Percentiles rank a stretch among this genome's conserved stretches.
These are phyloP conservation scores for Globisporangium emineosum DNA, from an alignment of 352 stramenopile genomes.

Conservation along the genomic window DNA sequence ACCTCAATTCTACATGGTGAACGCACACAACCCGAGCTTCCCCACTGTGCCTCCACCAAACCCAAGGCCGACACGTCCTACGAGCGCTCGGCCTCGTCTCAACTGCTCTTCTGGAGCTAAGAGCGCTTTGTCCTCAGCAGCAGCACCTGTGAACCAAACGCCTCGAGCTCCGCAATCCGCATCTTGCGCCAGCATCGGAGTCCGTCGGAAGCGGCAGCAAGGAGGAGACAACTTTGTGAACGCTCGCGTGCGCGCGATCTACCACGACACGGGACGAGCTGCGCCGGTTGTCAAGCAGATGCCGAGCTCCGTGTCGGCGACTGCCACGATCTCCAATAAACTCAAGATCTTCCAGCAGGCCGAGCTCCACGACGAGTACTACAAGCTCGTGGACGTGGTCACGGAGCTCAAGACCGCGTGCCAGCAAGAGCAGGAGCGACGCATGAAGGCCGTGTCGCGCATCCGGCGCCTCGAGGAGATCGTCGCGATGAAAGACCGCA, in stretches of 20 bases:
- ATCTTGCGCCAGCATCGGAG: slow-evolving; percentile 7
- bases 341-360: slow-evolving; percentile 46
- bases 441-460: slow-evolving; percentile 43
- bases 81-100: slow-evolving; percentile 40
- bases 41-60: background rate
- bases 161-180: slow-evolving; percentile 1
- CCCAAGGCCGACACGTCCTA: slow-evolving; percentile 25
- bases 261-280: slow-evolving; percentile 36
- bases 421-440: slow-evolving; percentile 49
- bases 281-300: slow-evolving; percentile 19
- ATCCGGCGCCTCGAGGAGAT: slow-evolving; percentile 63
- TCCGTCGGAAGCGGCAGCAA: slow-evolving; percentile 36
- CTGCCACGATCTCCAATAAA: slow-evolving; percentile 31
- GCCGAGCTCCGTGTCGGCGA: slow-evolving; percentile 22
- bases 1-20: slow-evolving; percentile 55
- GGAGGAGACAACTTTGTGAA: slow-evolving; percentile 27
- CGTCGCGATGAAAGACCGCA: slow-evolving; percentile 60
- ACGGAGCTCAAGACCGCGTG: slow-evolving; percentile 42
- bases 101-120: background rate
- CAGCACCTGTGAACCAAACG: background rate
- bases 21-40: slow-evolving; percentile 34
- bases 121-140: slow-evolving; percentile 2
- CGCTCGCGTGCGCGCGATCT: slow-evolving; percentile 45
- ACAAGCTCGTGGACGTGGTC: slow-evolving; percentile 49
- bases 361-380: slow-evolving; percentile 62